Conservation (phyloP, 495 filamentous ascomycete genomes). For the Penicillium soppii region DNA sequence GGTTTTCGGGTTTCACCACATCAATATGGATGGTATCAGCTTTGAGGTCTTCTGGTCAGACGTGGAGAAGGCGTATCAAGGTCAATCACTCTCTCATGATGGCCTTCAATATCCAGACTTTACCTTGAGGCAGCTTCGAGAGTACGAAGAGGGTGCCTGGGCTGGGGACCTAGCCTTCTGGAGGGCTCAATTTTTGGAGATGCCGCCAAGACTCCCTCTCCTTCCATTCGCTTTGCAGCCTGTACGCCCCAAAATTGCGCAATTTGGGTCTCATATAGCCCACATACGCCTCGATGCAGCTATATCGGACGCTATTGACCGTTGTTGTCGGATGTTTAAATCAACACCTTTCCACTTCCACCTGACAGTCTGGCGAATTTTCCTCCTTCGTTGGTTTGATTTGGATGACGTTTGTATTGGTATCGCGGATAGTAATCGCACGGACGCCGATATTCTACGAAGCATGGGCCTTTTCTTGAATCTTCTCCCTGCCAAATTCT, state of each 20-base stretch:
- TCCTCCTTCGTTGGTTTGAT: conserved; percentile 27
- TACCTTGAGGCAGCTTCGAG: conserved; percentile 19
- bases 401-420: conserved; percentile 41
- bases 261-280: conserved; percentile 9
- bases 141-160: conserved; percentile 17
- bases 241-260: conserved; percentile 8
- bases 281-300: conserved; percentile 13
- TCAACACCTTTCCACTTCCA: conserved; percentile 46
- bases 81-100: conserved; percentile 5
- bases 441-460: conserved; percentile 22
- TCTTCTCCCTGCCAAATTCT: conserved; percentile 44
- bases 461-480: conserved; percentile 50
- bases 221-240: conserved; percentile 26
- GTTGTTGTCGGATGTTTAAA: conserved; percentile 15
- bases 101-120: conserved; percentile 27
- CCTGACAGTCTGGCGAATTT: conserved; percentile 32
- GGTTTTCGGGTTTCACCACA: conserved; percentile 44
- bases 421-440: conserved; percentile 42
- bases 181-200: conserved; percentile 22
- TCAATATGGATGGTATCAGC: conserved; percentile 49
- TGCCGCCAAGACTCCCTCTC: conserved; percentile 34
- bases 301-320: conserved; percentile 17
- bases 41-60: conserved; percentile 39
- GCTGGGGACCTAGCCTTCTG: conserved; percentile 34
- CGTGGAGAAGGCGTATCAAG: conserved; percentile 38